Percentiles rank a stretch among this genome's conserved stretches.
These are phyloP conservation scores for Penicillium sp. DNA, from an alignment of 2,329 filamentous ascomycete species.

Conservation along the genomic window DNA sequence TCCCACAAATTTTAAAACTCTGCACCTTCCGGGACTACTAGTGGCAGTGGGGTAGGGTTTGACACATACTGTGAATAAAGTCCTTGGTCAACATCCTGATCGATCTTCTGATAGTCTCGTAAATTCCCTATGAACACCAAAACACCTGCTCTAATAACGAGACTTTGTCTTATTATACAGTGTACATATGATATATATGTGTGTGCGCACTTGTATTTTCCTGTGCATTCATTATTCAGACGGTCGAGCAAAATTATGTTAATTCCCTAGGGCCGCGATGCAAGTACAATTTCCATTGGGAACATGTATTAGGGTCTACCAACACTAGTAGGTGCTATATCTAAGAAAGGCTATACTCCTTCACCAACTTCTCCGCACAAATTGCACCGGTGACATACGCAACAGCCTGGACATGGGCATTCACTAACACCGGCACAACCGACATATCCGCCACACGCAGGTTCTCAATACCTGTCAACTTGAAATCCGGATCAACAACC, in stretches of 20 bases:
- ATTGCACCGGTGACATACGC: slow-evolving; percentile 55
- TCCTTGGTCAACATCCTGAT: background rate
- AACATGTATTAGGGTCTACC: background rate
- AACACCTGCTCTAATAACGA: no score
- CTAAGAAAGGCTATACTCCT: slow-evolving; percentile 41
- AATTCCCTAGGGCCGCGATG: background rate
- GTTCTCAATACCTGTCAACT: slow-evolving; percentile 36
- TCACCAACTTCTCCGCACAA: slow-evolving; percentile 51
- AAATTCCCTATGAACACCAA: no score
- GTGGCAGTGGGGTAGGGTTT: no score
- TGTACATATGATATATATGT: no score
- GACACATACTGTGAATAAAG: no score
- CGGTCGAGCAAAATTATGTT: background rate
- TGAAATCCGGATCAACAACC: slow-evolving; percentile 48
- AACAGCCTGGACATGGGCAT: slow-evolving; percentile 51
- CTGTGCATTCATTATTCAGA: background rate
- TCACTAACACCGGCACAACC: slow-evolving; percentile 41
- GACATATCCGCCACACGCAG: slow-evolving; percentile 45
- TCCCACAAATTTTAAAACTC: background rate
- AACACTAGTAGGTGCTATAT: background rate
- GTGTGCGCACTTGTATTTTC: no score
- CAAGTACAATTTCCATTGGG: background rate
- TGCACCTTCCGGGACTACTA: no score
- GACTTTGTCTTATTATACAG: no score
- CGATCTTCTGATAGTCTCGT: background rate